These are phyloP conservation scores for Pythium brassicae DNA, from an alignment of 352 stramenopile genomes.

Conservation along the genomic window DNA sequence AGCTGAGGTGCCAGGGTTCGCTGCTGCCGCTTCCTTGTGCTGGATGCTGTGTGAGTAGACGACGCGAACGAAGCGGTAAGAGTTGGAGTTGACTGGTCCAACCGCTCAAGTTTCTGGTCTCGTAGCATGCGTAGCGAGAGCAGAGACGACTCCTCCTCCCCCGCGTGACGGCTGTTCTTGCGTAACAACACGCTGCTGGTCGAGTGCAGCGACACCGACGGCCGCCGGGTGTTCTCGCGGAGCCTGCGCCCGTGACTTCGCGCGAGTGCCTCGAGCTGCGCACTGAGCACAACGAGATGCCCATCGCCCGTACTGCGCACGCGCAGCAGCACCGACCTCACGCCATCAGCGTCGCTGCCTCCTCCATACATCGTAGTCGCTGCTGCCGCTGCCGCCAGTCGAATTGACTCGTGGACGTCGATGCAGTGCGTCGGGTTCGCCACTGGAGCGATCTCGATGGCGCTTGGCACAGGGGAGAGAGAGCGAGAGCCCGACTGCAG, in stretches of 20 bases:
- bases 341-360: background rate
- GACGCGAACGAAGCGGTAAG: background rate
- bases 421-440: conserved; percentile 7
- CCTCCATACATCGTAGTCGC: background rate
- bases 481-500: background rate
- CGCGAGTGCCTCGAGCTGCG: conserved; percentile 12
- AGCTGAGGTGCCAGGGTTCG: background rate
- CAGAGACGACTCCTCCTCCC: background rate
- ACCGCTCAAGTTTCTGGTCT: conserved; percentile 8
- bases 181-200: background rate
- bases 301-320: conserved; percentile 10
- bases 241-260: conserved; percentile 6
- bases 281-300: conserved; percentile 12
- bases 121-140: conserved; percentile 10
- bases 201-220: background rate
- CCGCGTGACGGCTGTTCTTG: background rate
- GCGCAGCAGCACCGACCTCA: conserved; percentile 5
- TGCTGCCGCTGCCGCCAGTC: conserved; percentile 2
- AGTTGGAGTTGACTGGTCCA: background rate
- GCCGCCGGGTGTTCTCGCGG: background rate
- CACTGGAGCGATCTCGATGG: background rate
- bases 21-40: background rate
- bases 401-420: conserved; percentile 14
- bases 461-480: too few relatives aligned
- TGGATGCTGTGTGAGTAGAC: background rate